Base-by-base conservation (phyloP, 2,329 filamentous ascomycete genomes). In the Daldinia sp. region DNA sequence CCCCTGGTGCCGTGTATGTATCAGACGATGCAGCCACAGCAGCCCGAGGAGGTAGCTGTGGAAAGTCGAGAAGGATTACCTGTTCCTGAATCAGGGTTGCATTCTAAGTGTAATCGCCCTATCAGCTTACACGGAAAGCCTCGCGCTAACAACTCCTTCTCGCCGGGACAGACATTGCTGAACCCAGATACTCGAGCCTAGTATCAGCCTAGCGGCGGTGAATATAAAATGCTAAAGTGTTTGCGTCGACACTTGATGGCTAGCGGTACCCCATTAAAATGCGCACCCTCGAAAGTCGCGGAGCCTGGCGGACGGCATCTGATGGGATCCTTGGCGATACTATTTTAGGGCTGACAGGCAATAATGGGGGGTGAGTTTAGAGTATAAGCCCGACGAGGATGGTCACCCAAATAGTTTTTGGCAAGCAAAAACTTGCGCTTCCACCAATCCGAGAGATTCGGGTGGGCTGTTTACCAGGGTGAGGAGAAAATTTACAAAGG, bases 31-130 rank as follows among this genome's bases (percentile, higher is more conserved):
- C 59, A 59, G 55, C 56, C 62, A 60, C 51, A 19, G 19, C 41
- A 45, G 39, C 39, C 34, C 39, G 13, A 43, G 54, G 29, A 49
- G 35, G 55, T 61, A 43, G 56, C 37, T 35, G 48, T 58, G 43
- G 57, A 62, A n/a, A 49, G 53, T 1, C 21, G 2, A 10, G 13
- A 27, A 52, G 10, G 52, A 45, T 54, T 47, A 59, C 58, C 49
- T 65, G 63, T 68, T 67, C 68, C 61, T 68, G 61, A 66, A 62
- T 66, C 58, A 59, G 50, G 52, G 63, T 61, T 39, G 53, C 50
- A 60, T 49, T 43, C 53, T 37, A 55, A 60, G 13, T 41, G 32
- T 41, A 41, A 35, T 45, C 37, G 30, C 37, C 52, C 56, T 43
- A 43, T 43, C 55, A 56, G 32, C 43, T 55, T 51, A 45, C 23